phyloP scores from a whole-genome alignment of 1,284 basidiomycete species.

The Naganishia sp. region DNA sequence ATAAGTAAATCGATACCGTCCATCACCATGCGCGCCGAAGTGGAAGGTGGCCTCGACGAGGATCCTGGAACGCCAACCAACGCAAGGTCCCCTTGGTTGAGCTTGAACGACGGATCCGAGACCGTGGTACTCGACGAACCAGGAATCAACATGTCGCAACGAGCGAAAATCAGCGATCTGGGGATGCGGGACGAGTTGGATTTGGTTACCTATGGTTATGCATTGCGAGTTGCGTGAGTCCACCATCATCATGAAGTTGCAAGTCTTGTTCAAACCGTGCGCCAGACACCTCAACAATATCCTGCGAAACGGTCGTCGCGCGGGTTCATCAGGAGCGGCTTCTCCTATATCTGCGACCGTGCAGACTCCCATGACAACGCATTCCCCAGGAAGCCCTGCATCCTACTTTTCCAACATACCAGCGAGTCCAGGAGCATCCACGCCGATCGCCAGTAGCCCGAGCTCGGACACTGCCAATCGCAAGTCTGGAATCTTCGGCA shows the following conservation, averaged over 20 bases:
- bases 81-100: conserved; percentile 15
- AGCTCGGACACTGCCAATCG: background rate
- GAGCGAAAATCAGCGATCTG: conserved; percentile 9
- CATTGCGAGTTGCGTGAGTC: conserved; percentile 50
- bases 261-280: background rate
- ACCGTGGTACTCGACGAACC: conserved; percentile 17
- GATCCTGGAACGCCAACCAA: conserved; percentile 14
- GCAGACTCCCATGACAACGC: background rate
- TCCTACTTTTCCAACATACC: conserved; percentile 20
- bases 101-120: conserved; percentile 20
- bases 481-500: conserved; percentile 6
- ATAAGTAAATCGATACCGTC: background rate
- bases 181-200: conserved; percentile 45
- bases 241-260: background rate
- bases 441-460: background rate
- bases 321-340: conserved; percentile 7
- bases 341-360: conserved; percentile 10
- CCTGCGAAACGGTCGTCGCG: conserved; percentile 5
- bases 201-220: conserved; percentile 46
- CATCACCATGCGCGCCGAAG: conserved; percentile 15
- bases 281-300: conserved; percentile 29
- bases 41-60: conserved; percentile 6
- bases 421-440: background rate
- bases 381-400: conserved; percentile 3
- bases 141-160: conserved; percentile 4